These are phyloP conservation scores for Chrysanthemum makinoi DNA, from an alignment of 129 eudicot genomes.

Conservation along the genomic window DNA sequence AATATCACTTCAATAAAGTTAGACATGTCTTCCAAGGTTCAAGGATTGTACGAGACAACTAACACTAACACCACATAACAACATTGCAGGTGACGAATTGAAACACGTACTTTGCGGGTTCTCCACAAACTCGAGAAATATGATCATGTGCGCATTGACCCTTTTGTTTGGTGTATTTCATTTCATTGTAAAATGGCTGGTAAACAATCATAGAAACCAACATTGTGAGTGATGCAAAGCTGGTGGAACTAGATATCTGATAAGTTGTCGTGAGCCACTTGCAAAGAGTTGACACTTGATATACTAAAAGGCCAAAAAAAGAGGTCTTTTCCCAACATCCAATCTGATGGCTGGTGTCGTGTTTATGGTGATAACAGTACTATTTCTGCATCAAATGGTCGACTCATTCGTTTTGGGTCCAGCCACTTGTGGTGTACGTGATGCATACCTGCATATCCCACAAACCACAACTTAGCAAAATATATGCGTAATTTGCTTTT, in stretches of 20 bases:
- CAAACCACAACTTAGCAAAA: slow-evolving; percentile 3
- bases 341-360: slow-evolving; percentile 16
- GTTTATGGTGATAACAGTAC: slow-evolving; percentile 21
- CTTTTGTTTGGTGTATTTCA: slow-evolving; percentile 5
- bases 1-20: too few relatives aligned
- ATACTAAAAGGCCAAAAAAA: slow-evolving; percentile 1
- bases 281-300: slow-evolving; percentile 31
- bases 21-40: too few relatives aligned
- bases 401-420: neutral
- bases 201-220: neutral
- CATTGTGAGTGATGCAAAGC: slow-evolving; percentile 15
- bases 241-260: neutral
- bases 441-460: neutral
- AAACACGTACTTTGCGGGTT: neutral
- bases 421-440: slow-evolving; percentile 13
- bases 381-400: slow-evolving; percentile 9
- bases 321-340: slow-evolving; percentile 21
- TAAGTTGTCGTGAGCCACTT: slow-evolving; percentile 14
- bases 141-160: neutral
- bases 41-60: neutral
- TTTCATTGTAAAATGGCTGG: slow-evolving; percentile 6
- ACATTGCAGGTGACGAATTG: neutral
- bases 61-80: neutral
- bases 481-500: neutral
- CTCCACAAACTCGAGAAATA: neutral